These are phyloP conservation scores for Plenodomus lindquistii DNA, from an alignment of 2,329 filamentous ascomycete species.

Conservation along the genomic window DNA sequence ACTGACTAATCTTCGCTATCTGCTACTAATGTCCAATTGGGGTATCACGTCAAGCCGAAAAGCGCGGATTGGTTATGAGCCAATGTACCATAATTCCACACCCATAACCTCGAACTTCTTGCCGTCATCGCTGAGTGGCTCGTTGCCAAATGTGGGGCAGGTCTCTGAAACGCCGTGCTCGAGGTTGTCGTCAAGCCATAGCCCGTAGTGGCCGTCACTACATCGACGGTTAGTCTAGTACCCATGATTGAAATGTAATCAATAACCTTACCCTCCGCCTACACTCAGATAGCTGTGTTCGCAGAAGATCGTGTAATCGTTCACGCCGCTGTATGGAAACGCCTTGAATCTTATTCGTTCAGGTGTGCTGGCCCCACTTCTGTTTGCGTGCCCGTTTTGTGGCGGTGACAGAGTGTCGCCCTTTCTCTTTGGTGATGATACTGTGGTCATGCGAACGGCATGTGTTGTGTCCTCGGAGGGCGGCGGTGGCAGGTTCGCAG, in stretches of 20 bases:
- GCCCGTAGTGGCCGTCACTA: constrained; percentile 81
- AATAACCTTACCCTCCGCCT: constrained; percentile 67
- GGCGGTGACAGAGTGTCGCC: constrained; percentile 33
- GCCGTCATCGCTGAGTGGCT: constrained; percentile 89
- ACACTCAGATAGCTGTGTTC: constrained; percentile 83
- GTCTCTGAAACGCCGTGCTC: constrained; percentile 80
- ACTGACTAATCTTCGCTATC: no score
- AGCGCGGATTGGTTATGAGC: constrained; percentile 43
- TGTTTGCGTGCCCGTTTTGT: constrained; percentile 7
- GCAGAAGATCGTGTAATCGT: constrained; percentile 96
- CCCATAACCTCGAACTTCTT: constrained; percentile 89
- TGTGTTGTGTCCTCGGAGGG: constrained; percentile 69
- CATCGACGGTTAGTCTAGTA: constrained; percentile 5
- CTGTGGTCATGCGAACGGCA: constrained; percentile 64
- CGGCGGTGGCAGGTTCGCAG: constrained; percentile 65
- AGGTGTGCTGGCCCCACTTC: constrained; percentile 59
- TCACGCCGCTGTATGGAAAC: constrained; percentile 92
- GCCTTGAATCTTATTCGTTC: constrained; percentile 93
- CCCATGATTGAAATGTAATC: neutral
- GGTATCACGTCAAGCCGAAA: no score
- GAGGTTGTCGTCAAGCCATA: constrained; percentile 89
- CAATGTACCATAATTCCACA: constrained; percentile 92
- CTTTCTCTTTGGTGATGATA: constrained; percentile 37
- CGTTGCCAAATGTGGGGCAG: constrained; percentile 93
- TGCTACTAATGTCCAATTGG: no score